Evolutionary conservation across 1,284 basidiomycete genomes (phyloP).

Genomic region (Omphalotus olearius): DNA sequence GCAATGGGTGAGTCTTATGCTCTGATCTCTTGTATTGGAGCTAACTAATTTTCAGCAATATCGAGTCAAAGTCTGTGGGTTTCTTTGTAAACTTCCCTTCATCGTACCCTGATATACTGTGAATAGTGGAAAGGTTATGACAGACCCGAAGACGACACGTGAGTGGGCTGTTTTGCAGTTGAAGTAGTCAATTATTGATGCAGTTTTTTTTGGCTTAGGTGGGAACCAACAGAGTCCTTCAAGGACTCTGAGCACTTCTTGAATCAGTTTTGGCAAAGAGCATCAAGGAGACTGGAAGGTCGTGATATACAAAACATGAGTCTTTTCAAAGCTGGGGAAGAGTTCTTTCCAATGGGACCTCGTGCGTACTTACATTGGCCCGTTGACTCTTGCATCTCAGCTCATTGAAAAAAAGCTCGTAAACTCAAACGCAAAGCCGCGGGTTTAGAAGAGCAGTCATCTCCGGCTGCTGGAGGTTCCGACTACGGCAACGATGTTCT

Average conservation of each 20-base stretch:
- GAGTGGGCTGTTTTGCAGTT: slow-evolving; percentile 26
- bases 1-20: slow-evolving; percentile 35
- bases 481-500: neutral
- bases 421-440: neutral
- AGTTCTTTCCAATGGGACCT: slow-evolving; percentile 46
- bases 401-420: neutral
- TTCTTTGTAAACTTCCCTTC: neutral
- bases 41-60: slow-evolving; percentile 40
- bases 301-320: slow-evolving; percentile 46
- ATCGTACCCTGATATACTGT: slow-evolving; percentile 9
- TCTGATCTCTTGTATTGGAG: neutral
- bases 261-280: slow-evolving; percentile 55
- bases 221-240: slow-evolving; percentile 68
- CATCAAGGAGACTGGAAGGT: slow-evolving; percentile 33
- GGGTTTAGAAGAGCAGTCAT: neutral
- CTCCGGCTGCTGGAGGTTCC: slow-evolving; percentile 2
- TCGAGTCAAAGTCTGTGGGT: slow-evolving; percentile 50
- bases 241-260: slow-evolving; percentile 54
- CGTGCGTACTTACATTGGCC: slow-evolving; percentile 44
- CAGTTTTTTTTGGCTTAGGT: slow-evolving; percentile 33
- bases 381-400: neutral
- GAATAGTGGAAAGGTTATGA: slow-evolving; percentile 65
- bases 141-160: slow-evolving; percentile 59
- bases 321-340: slow-evolving; percentile 52
- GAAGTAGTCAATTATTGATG: neutral